Evolutionary conservation across 805 yeast genomes (phyloP).

Genomic region (Peterozyma toletana): DNA sequence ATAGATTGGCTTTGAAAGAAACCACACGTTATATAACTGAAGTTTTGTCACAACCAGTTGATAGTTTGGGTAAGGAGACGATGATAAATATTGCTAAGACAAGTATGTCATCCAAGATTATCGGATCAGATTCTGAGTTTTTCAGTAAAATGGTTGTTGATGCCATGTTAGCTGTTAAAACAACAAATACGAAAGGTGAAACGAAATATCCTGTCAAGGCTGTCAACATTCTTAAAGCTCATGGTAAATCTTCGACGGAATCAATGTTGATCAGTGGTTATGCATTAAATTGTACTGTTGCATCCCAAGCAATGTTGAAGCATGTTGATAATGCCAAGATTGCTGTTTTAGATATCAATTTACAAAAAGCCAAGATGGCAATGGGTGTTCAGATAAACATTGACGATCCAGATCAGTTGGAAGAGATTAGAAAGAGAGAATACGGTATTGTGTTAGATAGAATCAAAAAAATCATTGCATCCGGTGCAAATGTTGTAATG

Average conservation of each 20-base stretch:
- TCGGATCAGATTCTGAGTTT: slow-evolving; percentile 89
- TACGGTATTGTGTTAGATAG: slow-evolving; percentile 80
- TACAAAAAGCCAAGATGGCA: slow-evolving; percentile 96
- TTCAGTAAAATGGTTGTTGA: slow-evolving; percentile 90
- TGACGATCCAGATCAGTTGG: slow-evolving; percentile 95
- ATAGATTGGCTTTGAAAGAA: slow-evolving; percentile 87
- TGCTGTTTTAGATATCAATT: slow-evolving; percentile 84
- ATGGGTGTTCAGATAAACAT: slow-evolving; percentile 96
- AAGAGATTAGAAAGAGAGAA: slow-evolving; percentile 84
- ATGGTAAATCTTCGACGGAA: slow-evolving; percentile 88
- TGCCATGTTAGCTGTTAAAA: slow-evolving; percentile 90
- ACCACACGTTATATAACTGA: slow-evolving; percentile 83
- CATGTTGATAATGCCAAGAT: slow-evolving; percentile 64
- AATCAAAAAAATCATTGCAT: slow-evolving; percentile 67
- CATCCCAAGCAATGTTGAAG: slow-evolving; percentile 93
- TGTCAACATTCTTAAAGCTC: slow-evolving; percentile 91
- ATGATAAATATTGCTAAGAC: slow-evolving; percentile 91
- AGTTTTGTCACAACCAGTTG: slow-evolving; percentile 76
- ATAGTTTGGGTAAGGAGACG: slow-evolving; percentile 73
- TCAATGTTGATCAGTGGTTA: slow-evolving; percentile 86
- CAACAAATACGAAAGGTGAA: slow-evolving; percentile 84
- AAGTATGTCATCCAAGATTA: slow-evolving; percentile 93
- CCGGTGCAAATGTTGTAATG: slow-evolving; percentile 90
- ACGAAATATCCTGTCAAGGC: slow-evolving; percentile 93
- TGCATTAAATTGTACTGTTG: slow-evolving; percentile 94